These are phyloP conservation scores for Lactifluus pinguis DNA, from an alignment of 768 basidiomycete species.

Conservation along the genomic window DNA sequence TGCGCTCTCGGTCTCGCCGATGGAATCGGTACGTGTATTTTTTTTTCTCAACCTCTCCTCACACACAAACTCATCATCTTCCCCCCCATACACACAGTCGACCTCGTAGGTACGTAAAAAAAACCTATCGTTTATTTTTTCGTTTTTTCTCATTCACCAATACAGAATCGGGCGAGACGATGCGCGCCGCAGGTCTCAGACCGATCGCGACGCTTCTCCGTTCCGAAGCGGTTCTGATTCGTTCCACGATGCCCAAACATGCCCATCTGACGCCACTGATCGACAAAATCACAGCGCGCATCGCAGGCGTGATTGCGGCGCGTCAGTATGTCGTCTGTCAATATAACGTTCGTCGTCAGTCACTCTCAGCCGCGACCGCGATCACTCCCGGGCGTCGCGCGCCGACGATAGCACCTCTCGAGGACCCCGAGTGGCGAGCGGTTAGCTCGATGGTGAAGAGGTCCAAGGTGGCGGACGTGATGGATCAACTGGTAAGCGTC, in stretches of 20 bases:
- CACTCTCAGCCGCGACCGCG: constrained; percentile 48
- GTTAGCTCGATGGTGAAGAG: constrained; percentile 92
- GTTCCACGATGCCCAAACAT: constrained; percentile 55
- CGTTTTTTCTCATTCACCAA: too few relatives aligned
- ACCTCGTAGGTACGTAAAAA: constrained; percentile 73
- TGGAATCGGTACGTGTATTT: constrained; percentile 71
- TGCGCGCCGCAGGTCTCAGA: constrained; percentile 95
- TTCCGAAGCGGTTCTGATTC: constrained; percentile 90
- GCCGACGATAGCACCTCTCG: constrained; percentile 80
- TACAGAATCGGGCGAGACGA: constrained; percentile 95
- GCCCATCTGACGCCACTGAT: constrained; percentile 59
- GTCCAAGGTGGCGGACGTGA: constrained; percentile 64
- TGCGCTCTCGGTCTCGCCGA: constrained; percentile 95
- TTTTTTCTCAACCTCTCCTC: neutral
- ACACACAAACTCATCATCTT: neutral
- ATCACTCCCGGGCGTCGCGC: constrained; percentile 88
- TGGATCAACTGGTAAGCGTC: constrained; percentile 76
- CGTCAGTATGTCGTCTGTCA: constrained; percentile 82
- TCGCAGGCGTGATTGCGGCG: constrained; percentile 87
- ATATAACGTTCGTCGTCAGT: constrained; percentile 76
- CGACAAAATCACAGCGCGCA: constrained; percentile 72
- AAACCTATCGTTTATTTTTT: too few relatives aligned
- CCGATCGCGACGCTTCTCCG: constrained; percentile 84
- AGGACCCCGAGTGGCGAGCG: constrained; percentile 80
- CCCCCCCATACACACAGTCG: constrained; percentile 45